phyloP scores from a whole-genome alignment of 768 basidiomycete species.

The Mycena chlorophos region DNA sequence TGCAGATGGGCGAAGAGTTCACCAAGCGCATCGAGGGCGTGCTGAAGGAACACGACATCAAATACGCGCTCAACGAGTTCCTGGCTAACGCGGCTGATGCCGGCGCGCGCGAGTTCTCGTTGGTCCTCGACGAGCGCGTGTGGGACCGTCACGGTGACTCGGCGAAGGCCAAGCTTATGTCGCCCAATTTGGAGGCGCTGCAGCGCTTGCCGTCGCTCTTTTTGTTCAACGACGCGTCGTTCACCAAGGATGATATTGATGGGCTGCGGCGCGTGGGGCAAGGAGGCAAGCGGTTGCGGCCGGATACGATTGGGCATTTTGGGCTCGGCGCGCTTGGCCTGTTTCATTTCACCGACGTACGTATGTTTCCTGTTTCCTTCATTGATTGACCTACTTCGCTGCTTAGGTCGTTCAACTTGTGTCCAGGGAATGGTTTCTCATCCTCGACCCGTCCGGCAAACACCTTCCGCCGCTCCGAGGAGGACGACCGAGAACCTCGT shows the following conservation, averaged over 20 bases:
- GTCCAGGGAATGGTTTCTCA: conserved; percentile 22
- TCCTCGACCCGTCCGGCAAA: conserved; percentile 29
- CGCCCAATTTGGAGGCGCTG: conserved; percentile 8
- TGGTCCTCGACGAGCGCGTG: conserved; percentile 22
- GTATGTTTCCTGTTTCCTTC: not conserved
- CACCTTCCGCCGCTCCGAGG: conserved; percentile 23
- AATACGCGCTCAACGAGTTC: conserved; percentile 29
- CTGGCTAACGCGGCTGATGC: conserved; percentile 34
- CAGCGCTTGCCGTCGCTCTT: conserved; percentile 25
- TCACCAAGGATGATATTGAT: conserved; percentile 27
- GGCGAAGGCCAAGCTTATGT: conserved; percentile 16
- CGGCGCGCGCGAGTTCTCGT: conserved; percentile 20
- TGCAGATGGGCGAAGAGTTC: conserved; percentile 31
- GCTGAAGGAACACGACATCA: conserved; percentile 25
- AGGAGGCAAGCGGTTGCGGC: conserved; percentile 27
- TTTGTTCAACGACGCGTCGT: conserved; percentile 29
- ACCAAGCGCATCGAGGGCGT: conserved; percentile 26
- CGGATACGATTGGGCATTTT: conserved; percentile 31
- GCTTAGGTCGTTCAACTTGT: conserved; percentile 28
- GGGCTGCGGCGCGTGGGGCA: conserved; percentile 29
- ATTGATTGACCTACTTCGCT: too few species aligned
- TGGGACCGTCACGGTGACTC: too few species aligned
- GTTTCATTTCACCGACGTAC: conserved; percentile 33
- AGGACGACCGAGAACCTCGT: conserved; percentile 10
- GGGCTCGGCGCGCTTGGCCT: conserved; percentile 31